phyloP scores from a whole-genome alignment of 106 monocot species.

The Acorus calamus region DNA sequence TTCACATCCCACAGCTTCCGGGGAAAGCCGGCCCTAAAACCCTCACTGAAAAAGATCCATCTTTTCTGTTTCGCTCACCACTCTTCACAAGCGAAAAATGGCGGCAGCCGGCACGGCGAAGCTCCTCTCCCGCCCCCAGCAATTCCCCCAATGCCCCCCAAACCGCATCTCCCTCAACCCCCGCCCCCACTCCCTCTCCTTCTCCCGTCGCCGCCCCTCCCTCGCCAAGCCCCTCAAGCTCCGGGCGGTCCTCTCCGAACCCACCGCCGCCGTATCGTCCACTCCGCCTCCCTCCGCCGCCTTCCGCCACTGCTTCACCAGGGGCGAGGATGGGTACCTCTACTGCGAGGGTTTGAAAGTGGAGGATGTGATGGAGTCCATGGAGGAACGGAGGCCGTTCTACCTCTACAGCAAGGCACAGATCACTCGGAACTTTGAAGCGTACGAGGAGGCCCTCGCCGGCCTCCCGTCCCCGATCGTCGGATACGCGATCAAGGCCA shows the following conservation, averaged over 20 bases:
- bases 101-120: too few relatives aligned
- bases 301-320: constrained; percentile 45
- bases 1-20: too few relatives aligned
- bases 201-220: constrained; percentile 3
- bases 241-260: constrained; percentile 2
- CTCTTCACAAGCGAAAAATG: too few relatives aligned
- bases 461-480: constrained; percentile 53
- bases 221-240: constrained; percentile 4
- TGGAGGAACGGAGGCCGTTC: constrained; percentile 57
- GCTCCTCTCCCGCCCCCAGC: constrained; percentile 6
- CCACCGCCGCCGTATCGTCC: constrained; percentile 4
- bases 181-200: not conserved
- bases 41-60: too few relatives aligned
- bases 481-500: constrained; percentile 93
- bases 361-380: constrained; percentile 51
- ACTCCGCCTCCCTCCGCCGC: not conserved
- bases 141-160: not conserved
- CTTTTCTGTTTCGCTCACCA: too few relatives aligned
- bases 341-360: constrained; percentile 61
- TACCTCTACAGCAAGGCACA: constrained; percentile 96
- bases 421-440: constrained; percentile 75
- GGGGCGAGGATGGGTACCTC: constrained; percentile 53
- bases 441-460: constrained; percentile 68
- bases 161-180: not conserved
- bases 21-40: too few relatives aligned